These are phyloP conservation scores for Cyclostephanos tholiformis DNA, from an alignment of 108 stramenopile genomes.

Conservation along the genomic window DNA sequence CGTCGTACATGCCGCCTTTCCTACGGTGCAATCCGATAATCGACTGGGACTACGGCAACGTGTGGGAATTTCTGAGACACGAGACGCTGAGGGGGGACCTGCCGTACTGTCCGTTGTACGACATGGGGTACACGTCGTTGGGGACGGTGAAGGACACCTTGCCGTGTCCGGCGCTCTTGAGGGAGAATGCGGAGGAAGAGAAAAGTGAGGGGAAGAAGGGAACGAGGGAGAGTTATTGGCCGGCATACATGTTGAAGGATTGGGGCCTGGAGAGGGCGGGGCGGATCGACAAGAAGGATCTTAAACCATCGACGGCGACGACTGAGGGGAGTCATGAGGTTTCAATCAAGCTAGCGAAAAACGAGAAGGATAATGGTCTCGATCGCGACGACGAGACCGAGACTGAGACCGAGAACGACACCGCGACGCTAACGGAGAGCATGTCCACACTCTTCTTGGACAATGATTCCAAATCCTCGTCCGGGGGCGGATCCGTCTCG, in stretches of 20 bases:
- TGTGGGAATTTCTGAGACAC: constrained; percentile 92
- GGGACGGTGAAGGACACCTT: constrained; percentile 90
- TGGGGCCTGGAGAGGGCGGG: constrained; percentile 85
- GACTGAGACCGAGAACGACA: constrained; percentile 9
- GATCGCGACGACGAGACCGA: constrained; percentile 31
- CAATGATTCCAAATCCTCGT: background rate
- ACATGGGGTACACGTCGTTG: constrained; percentile 95
- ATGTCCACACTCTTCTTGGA: constrained; percentile 19
- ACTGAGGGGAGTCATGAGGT: background rate
- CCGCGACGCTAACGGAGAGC: background rate
- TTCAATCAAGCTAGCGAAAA: background rate
- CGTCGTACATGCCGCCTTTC: constrained; percentile 97
- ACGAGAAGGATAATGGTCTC: constrained; percentile 6
- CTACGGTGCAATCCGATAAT: constrained; percentile 97
- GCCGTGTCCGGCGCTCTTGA: constrained; percentile 90
- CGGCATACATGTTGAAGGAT: constrained; percentile 87
- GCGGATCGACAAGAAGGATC: constrained; percentile 51
- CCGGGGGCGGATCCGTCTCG: background rate
- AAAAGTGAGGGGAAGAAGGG: constrained; percentile 9
- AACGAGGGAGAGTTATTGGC: constrained; percentile 68
- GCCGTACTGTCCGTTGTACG: constrained; percentile 95
- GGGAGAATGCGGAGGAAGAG: constrained; percentile 10
- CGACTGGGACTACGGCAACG: constrained; percentile 89
- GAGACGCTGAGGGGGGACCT: constrained; percentile 56
- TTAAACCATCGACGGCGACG: constrained; percentile 5